Evolutionary conservation across 2,329 filamentous ascomycete species (phyloP).

Genomic region (Nothophoma quercina): DNA sequence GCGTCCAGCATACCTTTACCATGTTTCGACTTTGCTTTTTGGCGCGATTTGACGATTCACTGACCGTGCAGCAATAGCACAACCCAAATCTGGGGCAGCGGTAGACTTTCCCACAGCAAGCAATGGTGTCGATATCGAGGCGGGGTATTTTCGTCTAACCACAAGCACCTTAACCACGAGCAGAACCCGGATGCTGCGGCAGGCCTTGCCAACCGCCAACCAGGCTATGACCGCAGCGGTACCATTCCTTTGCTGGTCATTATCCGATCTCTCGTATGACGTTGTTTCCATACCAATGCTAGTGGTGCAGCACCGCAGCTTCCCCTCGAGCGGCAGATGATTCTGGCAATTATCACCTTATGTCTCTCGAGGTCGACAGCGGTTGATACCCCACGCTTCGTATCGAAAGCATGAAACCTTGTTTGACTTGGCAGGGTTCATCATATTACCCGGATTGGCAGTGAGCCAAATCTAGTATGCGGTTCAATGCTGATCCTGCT

Average conservation of each 20-base stretch:
- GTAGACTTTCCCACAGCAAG: slow-evolving; percentile 1
- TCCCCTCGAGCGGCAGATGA: neutral
- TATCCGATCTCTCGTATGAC: slow-evolving; percentile 14
- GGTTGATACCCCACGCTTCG: slow-evolving; percentile 8
- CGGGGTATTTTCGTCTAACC: slow-evolving; percentile 13
- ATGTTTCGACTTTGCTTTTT: slow-evolving; percentile 26
- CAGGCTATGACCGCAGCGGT: neutral
- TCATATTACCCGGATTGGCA: slow-evolving; percentile 8
- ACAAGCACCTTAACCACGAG: slow-evolving; percentile 5
- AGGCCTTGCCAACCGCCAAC: neutral
- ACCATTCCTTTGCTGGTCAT: neutral
- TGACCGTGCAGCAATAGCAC: slow-evolving; percentile 9
- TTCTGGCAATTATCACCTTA: neutral
- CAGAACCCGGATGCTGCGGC: slow-evolving; percentile 7
- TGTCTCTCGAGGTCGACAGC: neutral
- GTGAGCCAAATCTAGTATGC: slow-evolving; percentile 2
- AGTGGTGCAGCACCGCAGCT: neutral
- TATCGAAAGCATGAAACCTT: slow-evolving; percentile 14
- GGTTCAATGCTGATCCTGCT: neutral
- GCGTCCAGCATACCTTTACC: slow-evolving; percentile 18
- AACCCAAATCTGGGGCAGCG: slow-evolving; percentile 2
- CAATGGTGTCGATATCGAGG: slow-evolving; percentile 1
- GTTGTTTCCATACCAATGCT: slow-evolving; percentile 9
- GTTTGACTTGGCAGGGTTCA: slow-evolving; percentile 19
- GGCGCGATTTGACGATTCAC: slow-evolving; percentile 13